These are phyloP conservation scores for Odontarrhena argentea DNA, from an alignment of 345 rosid genomes.

Conservation along the genomic window DNA sequence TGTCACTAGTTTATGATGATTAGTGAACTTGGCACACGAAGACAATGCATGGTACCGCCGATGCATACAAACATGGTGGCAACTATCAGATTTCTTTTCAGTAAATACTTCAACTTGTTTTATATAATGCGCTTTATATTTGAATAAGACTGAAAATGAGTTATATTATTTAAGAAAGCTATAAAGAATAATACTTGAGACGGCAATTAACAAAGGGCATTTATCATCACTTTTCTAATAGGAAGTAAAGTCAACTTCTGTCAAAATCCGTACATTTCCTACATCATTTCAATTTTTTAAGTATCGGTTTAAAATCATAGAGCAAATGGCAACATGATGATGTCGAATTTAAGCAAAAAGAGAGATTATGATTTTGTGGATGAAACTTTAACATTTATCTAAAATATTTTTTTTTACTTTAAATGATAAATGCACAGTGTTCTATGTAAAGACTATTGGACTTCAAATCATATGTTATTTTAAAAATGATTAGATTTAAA, in stretches of 20 bases:
- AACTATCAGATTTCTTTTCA: conserved; percentile 2
- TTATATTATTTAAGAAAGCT: neutral
- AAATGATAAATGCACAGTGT: neutral
- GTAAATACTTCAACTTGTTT: conserved; percentile 27
- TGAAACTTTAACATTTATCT: neutral
- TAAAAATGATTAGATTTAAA: neutral
- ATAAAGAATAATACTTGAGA: conserved; percentile 13
- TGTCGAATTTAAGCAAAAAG: neutral
- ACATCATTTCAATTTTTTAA: neutral
- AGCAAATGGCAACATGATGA: neutral
- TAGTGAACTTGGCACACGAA: neutral
- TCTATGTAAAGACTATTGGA: neutral
- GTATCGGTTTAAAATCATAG: neutral
- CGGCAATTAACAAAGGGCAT: conserved; percentile 30
- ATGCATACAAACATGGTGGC: conserved; percentile 29
- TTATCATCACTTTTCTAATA: conserved; percentile 12
- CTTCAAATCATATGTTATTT: neutral
- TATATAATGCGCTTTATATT: conserved; percentile 13
- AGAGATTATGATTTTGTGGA: neutral
- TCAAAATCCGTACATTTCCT: conserved; percentile 12
- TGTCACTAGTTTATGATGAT: neutral
- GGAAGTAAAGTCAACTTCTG: conserved; percentile 34
- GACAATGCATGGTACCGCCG: conserved; percentile 9
- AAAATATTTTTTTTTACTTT: neutral
- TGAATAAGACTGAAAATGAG: conserved; percentile 11